Evolutionary conservation across 305 asterid genomes (phyloP).

Genomic region (Solanum hybrid): DNA sequence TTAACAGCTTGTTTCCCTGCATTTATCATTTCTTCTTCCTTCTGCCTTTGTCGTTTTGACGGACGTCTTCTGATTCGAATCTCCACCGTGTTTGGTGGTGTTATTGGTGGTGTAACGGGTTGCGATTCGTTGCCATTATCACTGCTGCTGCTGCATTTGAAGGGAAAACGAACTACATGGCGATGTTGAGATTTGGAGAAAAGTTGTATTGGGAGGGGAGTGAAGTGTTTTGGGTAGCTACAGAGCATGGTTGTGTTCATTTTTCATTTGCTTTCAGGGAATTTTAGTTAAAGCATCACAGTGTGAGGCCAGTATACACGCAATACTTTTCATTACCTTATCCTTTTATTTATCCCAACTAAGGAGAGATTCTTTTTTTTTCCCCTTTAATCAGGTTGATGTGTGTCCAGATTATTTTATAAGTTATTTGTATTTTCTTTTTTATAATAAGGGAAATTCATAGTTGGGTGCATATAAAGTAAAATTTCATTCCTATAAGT

Average conservation of each 20-base stretch:
- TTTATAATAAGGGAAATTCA: no score
- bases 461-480: no score
- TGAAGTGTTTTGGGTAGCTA: constrained; percentile 26
- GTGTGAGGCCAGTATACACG: not conserved
- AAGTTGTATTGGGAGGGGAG: constrained; percentile 26
- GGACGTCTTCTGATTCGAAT: constrained; percentile 71
- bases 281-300: not conserved
- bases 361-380: no score
- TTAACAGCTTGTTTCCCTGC: constrained; percentile 15
- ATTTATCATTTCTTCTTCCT: constrained; percentile 11
- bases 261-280: not conserved
- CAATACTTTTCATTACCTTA: not conserved
- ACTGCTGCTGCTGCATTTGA: constrained; percentile 28
- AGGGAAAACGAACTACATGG: constrained; percentile 2
- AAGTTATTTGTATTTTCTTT: not conserved
- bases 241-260: constrained; percentile 38
- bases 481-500: no score
- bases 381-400: no score
- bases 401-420: not conserved
- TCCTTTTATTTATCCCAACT: not conserved
- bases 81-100: constrained; percentile 33
- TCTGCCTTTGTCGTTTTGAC: constrained; percentile 38
- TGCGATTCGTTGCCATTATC: constrained; percentile 23
- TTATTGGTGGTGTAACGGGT: constrained; percentile 18
- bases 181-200: constrained; percentile 13